Conservation (phyloP, 148 eudicot species). For the Bassia scoparia region DNA sequence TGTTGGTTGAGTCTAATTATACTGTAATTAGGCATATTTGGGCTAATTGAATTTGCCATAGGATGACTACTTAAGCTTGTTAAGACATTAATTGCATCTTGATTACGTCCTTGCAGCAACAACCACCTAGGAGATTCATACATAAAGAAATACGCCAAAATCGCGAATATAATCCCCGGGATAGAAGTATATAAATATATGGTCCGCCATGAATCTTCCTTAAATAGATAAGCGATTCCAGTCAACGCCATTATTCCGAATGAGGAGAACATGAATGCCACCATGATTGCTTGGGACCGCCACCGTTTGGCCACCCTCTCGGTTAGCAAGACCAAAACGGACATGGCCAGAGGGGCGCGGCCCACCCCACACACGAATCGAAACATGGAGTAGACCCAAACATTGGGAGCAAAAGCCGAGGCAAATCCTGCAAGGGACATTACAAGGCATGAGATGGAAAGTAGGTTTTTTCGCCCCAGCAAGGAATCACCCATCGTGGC, state of each 20-base stretch:
- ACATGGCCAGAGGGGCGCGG: slow-evolving; percentile 11
- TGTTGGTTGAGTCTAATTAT: not conserved
- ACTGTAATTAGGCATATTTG: not conserved
- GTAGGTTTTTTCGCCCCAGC: slow-evolving; percentile 19
- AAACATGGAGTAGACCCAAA: slow-evolving; percentile 15
- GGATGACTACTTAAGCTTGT: not conserved
- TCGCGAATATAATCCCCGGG: slow-evolving; percentile 19
- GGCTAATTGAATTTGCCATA: not conserved
- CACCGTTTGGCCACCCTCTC: slow-evolving; percentile 18
- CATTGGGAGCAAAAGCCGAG: slow-evolving; percentile 13
- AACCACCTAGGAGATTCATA: slow-evolving; percentile 27
- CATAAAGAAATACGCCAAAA: slow-evolving; percentile 7
- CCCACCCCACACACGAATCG: slow-evolving; percentile 20
- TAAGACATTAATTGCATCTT: slow-evolving; percentile 4
- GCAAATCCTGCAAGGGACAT: slow-evolving; percentile 15
- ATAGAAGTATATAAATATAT: slow-evolving; percentile 21
- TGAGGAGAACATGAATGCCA: not conserved
- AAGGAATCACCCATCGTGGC: slow-evolving; percentile 18
- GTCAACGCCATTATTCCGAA: slow-evolving; percentile 14
- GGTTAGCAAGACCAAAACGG: slow-evolving; percentile 7
- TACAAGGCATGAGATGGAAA: not conserved
- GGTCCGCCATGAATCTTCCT: slow-evolving; percentile 14
- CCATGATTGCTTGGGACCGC: not conserved
- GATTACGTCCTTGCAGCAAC: slow-evolving; percentile 15
- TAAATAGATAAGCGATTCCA: slow-evolving; percentile 6